Evolutionary conservation across 2,329 filamentous ascomycete species (phyloP).

Genomic region (Alternaria ethzedia): DNA sequence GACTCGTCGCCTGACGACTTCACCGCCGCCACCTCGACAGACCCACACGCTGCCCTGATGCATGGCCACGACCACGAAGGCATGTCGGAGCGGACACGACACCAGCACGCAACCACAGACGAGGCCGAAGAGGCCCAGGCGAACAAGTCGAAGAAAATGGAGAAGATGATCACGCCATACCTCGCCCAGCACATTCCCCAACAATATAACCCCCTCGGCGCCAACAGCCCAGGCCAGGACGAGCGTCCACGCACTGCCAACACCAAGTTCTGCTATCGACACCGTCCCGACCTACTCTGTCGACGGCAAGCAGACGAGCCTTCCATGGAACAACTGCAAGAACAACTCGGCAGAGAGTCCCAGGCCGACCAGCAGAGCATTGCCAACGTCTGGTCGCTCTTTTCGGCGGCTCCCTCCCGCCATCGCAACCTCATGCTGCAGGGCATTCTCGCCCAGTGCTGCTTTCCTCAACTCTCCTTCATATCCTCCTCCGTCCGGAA

Average conservation of each 20-base stretch:
- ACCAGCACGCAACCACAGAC: conserved; percentile 29
- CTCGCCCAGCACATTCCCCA: conserved; percentile 88
- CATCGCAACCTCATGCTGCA: conserved; percentile 96
- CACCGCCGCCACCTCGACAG: conserved; percentile 18
- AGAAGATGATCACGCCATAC: conserved; percentile 84
- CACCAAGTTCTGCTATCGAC: conserved; percentile 94
- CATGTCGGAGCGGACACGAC: conserved; percentile 38
- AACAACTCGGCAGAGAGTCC: conserved; percentile 82
- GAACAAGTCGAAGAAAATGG: conserved; percentile 65
- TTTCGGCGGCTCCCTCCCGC: conserved; percentile 92
- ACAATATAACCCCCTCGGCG: conserved; percentile 80
- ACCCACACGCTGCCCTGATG: conserved; percentile 44
- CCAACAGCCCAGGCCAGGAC: conserved; percentile 49
- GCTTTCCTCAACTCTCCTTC: conserved; percentile 94
- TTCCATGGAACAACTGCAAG: conserved; percentile 94
- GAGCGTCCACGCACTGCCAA: conserved; percentile 61
- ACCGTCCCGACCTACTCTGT: conserved; percentile 93
- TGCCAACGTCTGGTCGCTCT: conserved; percentile 95
- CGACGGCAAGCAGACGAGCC: conserved; percentile 90
- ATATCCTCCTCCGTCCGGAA: conserved; percentile 90
- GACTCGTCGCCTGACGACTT: conserved; percentile 19
- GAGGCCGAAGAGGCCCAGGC: conserved; percentile 37
- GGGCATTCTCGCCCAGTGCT: conserved; percentile 94
- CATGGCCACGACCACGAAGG: conserved; percentile 48
- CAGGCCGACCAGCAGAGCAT: conserved; percentile 92